phyloP scores from a whole-genome alignment of 805 yeast genomes.

The Torulaspora indica region DNA sequence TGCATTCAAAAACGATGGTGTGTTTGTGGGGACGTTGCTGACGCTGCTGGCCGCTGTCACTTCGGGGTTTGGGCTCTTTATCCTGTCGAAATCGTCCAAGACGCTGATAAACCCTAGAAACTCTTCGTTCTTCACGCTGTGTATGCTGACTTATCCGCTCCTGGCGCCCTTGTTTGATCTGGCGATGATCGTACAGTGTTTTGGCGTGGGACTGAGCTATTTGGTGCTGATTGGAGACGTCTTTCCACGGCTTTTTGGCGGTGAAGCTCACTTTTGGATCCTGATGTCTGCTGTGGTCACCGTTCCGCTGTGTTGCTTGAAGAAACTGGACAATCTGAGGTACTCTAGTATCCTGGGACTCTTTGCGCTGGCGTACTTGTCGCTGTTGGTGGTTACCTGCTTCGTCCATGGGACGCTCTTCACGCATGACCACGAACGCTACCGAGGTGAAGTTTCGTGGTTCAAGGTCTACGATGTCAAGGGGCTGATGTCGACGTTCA shows the following conservation, averaged over 20 bases:
- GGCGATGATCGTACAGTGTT: slow-evolving; percentile 72
- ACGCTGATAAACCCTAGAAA: slow-evolving; percentile 49
- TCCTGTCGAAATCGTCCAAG: slow-evolving; percentile 56
- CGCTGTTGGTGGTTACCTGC: slow-evolving; percentile 41
- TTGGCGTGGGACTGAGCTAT: slow-evolving; percentile 70
- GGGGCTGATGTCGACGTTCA: slow-evolving; percentile 57
- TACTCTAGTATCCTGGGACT: slow-evolving; percentile 69
- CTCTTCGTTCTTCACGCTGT: slow-evolving; percentile 67
- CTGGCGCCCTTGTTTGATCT: slow-evolving; percentile 65
- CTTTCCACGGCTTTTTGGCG: slow-evolving; percentile 59
- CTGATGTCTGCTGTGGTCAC: slow-evolving; percentile 47
- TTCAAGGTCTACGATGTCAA: slow-evolving; percentile 41
- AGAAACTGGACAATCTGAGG: slow-evolving; percentile 61
- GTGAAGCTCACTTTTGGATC: slow-evolving; percentile 41
- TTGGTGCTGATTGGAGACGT: slow-evolving; percentile 72
- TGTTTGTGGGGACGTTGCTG: slow-evolving; percentile 51
- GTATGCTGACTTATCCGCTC: slow-evolving; percentile 68
- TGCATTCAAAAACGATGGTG: slow-evolving; percentile 63
- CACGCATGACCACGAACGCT: slow-evolving; percentile 36
- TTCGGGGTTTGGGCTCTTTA: slow-evolving; percentile 61
- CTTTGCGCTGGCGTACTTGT: slow-evolving; percentile 57
- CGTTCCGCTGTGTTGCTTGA: slow-evolving; percentile 59
- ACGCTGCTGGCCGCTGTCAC: slow-evolving; percentile 59
- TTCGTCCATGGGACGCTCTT: slow-evolving; percentile 38
- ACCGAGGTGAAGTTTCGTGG: slow-evolving; percentile 43